A percentile compares a stretch with the other conserved stretches of the same genome.
These are phyloP conservation scores for Cladophialophora bantiana DNA, from an alignment of 2,329 filamentous ascomycete genomes.

Conservation along the genomic window DNA sequence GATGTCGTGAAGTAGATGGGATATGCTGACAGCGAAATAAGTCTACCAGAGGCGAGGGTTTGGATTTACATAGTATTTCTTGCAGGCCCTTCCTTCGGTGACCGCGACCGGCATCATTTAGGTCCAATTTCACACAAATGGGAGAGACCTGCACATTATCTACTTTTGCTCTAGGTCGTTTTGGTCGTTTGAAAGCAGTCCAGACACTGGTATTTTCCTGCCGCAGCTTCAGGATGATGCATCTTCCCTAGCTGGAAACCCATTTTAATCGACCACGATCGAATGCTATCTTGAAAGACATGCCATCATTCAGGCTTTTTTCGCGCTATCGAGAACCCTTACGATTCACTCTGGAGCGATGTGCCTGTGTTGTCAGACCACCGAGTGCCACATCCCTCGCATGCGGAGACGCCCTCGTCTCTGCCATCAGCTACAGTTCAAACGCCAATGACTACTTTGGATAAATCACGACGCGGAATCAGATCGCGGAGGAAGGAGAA, in stretches of 20 bases:
- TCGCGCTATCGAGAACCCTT: background rate
- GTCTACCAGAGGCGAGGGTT: background rate
- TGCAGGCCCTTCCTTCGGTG: background rate
- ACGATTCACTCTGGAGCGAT: background rate
- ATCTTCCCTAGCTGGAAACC: background rate
- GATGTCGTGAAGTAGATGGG: background rate
- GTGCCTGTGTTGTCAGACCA: background rate
- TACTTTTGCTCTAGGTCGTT: no score
- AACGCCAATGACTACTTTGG: background rate
- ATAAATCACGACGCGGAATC: background rate
- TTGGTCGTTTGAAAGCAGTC: background rate
- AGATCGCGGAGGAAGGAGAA: background rate
- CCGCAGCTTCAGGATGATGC: background rate
- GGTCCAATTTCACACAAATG: background rate
- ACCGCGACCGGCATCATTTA: background rate
- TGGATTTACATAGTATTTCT: background rate
- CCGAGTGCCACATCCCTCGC: background rate
- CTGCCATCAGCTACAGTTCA: background rate
- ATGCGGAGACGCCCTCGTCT: background rate
- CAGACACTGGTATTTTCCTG: background rate
- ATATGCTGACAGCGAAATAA: background rate
- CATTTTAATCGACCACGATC: background rate
- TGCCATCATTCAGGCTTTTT: background rate
- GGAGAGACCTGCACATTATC: background rate
- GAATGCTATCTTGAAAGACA: background rate